Conservation (phyloP, 2,329 filamentous ascomycete species). For the Arthrobotrys sphaeroides region DNA sequence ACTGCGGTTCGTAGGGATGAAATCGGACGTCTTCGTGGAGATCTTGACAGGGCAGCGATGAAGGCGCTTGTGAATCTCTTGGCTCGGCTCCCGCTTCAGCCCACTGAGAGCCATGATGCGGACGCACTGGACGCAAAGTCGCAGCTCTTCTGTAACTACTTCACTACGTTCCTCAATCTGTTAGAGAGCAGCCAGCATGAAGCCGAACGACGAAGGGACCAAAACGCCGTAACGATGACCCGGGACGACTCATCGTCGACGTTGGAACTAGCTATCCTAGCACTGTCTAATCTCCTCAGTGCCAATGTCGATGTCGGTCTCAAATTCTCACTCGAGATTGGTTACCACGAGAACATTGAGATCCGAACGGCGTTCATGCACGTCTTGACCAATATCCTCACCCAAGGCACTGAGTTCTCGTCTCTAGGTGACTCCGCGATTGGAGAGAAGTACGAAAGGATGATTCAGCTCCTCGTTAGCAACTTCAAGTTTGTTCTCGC, state of each 20-base stretch:
- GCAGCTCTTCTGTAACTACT: conserved; percentile 76
- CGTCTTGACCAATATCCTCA: conserved; percentile 74
- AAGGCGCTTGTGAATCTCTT: conserved; percentile 73
- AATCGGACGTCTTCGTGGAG: conserved; percentile 68
- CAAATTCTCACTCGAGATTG: conserved; percentile 75
- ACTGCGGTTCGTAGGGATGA: conserved; percentile 68
- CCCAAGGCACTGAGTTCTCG: conserved; percentile 77
- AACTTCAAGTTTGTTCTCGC: conserved; percentile 72
- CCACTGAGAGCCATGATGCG: conserved; percentile 72
- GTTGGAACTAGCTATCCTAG: conserved; percentile 73
- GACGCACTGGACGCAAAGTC: conserved; percentile 75
- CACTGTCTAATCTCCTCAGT: conserved; percentile 74
- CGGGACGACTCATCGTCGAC: conserved; percentile 69
- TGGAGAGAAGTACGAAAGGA: conserved; percentile 74
- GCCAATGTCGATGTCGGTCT: conserved; percentile 77
- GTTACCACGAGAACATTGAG: conserved; percentile 75
- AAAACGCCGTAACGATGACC: conserved; percentile 59
- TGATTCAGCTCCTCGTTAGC: conserved; percentile 71
- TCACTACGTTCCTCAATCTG: conserved; percentile 74
- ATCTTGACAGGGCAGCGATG: conserved; percentile 73
- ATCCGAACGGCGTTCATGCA: conserved; percentile 76
- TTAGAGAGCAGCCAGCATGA: conserved; percentile 61
- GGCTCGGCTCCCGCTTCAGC: conserved; percentile 73
- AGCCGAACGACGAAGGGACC: conserved; percentile 55
- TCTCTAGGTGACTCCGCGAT: conserved; percentile 74